Base-by-base conservation (phyloP, 768 basidiomycete species). In the Mrakia gelida region DNA sequence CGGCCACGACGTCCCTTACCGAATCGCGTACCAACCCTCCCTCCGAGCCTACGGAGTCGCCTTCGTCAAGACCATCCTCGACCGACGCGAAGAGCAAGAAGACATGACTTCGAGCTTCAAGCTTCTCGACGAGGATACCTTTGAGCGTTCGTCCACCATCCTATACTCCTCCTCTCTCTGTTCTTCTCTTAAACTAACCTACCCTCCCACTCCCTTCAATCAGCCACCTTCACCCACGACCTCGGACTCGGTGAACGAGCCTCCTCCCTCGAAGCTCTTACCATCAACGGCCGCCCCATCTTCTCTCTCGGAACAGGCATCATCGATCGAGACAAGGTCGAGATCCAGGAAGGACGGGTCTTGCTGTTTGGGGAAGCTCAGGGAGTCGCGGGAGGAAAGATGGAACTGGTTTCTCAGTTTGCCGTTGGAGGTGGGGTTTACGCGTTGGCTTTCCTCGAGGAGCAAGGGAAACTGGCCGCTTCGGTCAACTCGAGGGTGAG, bases 401-500 rank as follows among this genome's bases (percentile, higher is more conserved):
- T 83, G 65, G 76, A 80, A 73, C 80, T 88, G 43, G 82, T 89
- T 26, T 84, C 89, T 0, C 86, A 88, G 23, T 80, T 83, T 2
- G 83, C 86, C 1, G 88, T 90, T 30, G 81, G 84, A 23, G 94
- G 94, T 26, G 91, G 90, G 81, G 90, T 93, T 1, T 93, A 91
- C 82, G 87, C 90, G 1, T 80, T 94, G 30, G 86, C 87, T 0
- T 84, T 84, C 23, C 83, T 89, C 10, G 71, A 84, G 6, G 87
- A 86, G 54, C 23, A 59, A 45, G 84, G 87, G 75, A 70, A 70
- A 41, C 84, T 94, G 62, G 88, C 89, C 2, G 91, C 89, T 11
- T 90, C 92, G 0, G 87, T 93, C 62, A 93, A 94, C 81, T 90
- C 92, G 7, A 88, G 91, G 10, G 94, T 94, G 81, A 52, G 91